Conservation (phyloP, 495 filamentous ascomycete species). For the Delitschia confertaspora region DNA sequence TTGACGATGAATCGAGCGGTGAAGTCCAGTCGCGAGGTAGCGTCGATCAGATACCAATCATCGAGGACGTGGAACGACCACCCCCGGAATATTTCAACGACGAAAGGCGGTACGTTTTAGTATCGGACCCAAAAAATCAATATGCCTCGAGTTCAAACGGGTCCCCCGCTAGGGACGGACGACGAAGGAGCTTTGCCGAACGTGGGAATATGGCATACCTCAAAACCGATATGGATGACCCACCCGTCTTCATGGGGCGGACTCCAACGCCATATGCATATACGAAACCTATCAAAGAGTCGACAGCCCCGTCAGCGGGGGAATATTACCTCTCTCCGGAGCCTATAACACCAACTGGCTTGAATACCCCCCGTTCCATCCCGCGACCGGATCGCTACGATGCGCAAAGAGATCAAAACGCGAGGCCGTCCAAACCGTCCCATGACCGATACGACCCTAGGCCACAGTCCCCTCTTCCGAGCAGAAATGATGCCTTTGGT, state of each 20-base stretch:
- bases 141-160: constrained; percentile 1
- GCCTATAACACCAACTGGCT: constrained; percentile 14
- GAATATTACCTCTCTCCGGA: constrained; percentile 31
- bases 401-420: constrained; percentile 18
- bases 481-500: constrained; percentile 15
- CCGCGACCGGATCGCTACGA: constrained; percentile 11
- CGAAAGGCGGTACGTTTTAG: constrained; percentile 30
- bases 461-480: constrained; percentile 9
- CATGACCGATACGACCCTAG: constrained; percentile 19
- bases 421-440: constrained; percentile 6
- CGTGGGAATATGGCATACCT: constrained; percentile 28
- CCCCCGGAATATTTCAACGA: constrained; percentile 9
- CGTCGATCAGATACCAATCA: constrained; percentile 37
- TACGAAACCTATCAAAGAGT: constrained; percentile 25
- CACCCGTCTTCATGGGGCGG: constrained; percentile 27
- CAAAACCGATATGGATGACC: constrained; percentile 26
- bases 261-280: constrained; percentile 34
- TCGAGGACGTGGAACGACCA: constrained; percentile 28
- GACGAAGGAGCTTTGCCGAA: constrained; percentile 25
- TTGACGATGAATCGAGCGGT: constrained; percentile 22
- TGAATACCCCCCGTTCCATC: constrained; percentile 17
- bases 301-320: constrained; percentile 12
- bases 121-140: constrained; percentile 16
- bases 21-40: constrained; percentile 30
- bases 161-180: constrained; percentile 3